Conservation (phyloP, 2,329 filamentous ascomycete species). For the Anthostomella pinea region DNA sequence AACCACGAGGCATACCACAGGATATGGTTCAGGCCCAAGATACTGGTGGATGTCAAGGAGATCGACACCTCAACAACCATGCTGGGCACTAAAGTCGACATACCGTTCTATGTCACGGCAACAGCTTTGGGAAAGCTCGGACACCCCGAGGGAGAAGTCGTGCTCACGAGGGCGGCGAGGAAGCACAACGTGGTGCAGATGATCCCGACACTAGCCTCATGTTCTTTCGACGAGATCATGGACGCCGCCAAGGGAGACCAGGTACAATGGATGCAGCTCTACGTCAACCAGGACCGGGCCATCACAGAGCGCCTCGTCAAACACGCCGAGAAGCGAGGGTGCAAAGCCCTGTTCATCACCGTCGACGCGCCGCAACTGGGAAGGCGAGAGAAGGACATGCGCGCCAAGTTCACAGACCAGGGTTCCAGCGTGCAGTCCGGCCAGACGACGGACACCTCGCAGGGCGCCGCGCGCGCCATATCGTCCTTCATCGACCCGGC, state of each 20-base stretch:
- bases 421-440: slow-evolving; percentile 81
- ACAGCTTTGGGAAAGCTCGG: slow-evolving; percentile 95
- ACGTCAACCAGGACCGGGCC: slow-evolving; percentile 91
- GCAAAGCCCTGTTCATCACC: slow-evolving; percentile 95
- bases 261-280: slow-evolving; percentile 94
- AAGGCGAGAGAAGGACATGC: slow-evolving; percentile 96
- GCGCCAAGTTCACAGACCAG: slow-evolving; percentile 80
- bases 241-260: slow-evolving; percentile 79
- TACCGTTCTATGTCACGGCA: slow-evolving; percentile 95
- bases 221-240: slow-evolving; percentile 95
- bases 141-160: slow-evolving; percentile 87
- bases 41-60: slow-evolving; percentile 85
- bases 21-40: slow-evolving; percentile 89
- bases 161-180: slow-evolving; percentile 78
- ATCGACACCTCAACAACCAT: slow-evolving; percentile 89
- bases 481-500: slow-evolving; percentile 94
- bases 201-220: slow-evolving; percentile 96
- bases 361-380: slow-evolving; percentile 96
- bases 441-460: slow-evolving; percentile 74
- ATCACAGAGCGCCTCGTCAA: slow-evolving; percentile 89
- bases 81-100: slow-evolving; percentile 79
- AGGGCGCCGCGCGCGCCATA: slow-evolving; percentile 92
- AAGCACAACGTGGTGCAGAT: slow-evolving; percentile 94
- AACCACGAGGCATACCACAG: slow-evolving; percentile 96
- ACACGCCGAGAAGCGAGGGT: slow-evolving; percentile 88